Base-by-base conservation (phyloP, 202 grass and related monocot genomes). In the Musa balbisiana region DNA sequence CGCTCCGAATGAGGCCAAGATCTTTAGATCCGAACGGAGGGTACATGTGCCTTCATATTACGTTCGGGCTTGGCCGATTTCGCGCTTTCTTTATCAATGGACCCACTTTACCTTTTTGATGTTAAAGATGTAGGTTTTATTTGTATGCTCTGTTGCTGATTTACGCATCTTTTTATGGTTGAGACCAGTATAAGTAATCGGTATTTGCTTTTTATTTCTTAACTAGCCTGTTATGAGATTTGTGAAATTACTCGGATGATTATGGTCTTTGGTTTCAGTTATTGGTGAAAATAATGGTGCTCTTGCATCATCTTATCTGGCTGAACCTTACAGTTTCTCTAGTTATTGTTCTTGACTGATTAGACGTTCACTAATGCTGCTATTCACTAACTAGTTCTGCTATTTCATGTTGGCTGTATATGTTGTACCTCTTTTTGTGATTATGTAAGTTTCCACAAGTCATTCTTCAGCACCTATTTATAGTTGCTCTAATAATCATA, bases 1-100 rank as follows among this genome's bases (percentile, higher is more conserved):
- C 86, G 86, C 56, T 80, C 87, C 69, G 86, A 92, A 64, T 91
- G 88, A 91, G 73, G 25, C 10, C 2, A 0, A 58, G 33, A 15
- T 50, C n/a, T 51, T 53, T 8, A 43, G 33, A 43, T 43, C 33
- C 33, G 33, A 43, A 43, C 33, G 33, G 33, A 43, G 33, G 8
- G 33, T 43, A 43, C 33, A 43, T 8, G 33, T 6, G 33, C 33
- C 33, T 43, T 43, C 33, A 43, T 43, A 8, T 43, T 43, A 43
- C 33, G 5, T 43, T 43, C 33, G 4, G 33, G 33, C 33, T 43
- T 43, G 33, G 33, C 33, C 33, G 33, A 43, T 43, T 43, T 43
- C 33, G 33, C 4, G 5, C 15, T 20, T 58, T 60, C 56, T 60
- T 20, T 60, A 16, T n/a, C n/a, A n/a, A 60, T 60, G 17, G 13